Evolutionary conservation across 208 protist genomes (phyloP), one percentile per base, ranked within the genome.

Genomic region (Acanthamoeba royreba): DNA sequence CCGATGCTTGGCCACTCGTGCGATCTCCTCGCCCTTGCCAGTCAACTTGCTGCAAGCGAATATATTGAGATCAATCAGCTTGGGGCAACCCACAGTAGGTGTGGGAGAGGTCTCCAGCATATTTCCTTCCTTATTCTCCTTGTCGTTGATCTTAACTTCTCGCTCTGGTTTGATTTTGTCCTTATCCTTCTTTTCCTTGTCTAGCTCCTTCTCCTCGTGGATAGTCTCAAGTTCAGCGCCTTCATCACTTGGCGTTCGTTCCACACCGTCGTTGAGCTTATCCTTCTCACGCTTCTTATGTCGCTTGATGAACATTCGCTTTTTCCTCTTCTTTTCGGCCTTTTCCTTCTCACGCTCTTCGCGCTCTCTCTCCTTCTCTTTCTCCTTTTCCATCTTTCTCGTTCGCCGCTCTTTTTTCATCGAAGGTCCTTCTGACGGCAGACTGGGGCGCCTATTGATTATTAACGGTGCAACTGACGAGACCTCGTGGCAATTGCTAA

Each of bases 301-400:
- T 55, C 72, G 72, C 72, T 83, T 83, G 72, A 83, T 83, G 72
- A 83, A 83, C 72, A 83, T 83, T 11, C 72, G 72, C 72, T 83
- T 83, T 43, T 83, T 83, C 13, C 49, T 55, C 2, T 43, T 35
- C 72, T 83, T 83, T 25, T 83, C 49, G n/a, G 45, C 72, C 72
- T 83, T 19, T 55, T 55, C 72, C 42, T 83, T 83, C 72, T 83
- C 72, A 17, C 33, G 22, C 40, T 83, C 72, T 43, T 83, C 72
- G 13, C 72, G 72, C 72, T 83, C 49, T n/a, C 49, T 83, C 42
- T 83, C 72, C 40, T 49, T 43, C 72, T 83, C 72, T 43, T 83
- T 83, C 72, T 83, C 72, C 25, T 43, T 35, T 43, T 83, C 72
- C 40, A 35, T 83, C 40, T 83, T 43, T 43, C 49, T 43, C 13